phyloP scores from a whole-genome alignment of 371 early-diverging fungal species.

The Synchytrium microbalum region DNA sequence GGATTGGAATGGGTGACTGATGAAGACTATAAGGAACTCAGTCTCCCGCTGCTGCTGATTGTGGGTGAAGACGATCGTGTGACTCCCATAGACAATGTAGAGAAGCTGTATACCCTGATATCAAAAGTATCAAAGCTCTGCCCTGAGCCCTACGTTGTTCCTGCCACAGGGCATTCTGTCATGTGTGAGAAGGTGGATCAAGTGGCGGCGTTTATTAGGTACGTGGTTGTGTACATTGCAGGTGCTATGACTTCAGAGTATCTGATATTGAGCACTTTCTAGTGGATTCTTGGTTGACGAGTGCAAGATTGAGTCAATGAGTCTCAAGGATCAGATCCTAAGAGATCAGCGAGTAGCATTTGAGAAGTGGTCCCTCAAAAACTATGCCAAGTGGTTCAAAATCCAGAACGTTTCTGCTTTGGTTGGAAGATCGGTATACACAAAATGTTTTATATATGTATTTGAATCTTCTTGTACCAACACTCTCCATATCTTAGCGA shows the following conservation, averaged over 20 bases:
- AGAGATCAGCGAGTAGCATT: slow-evolving; percentile 35
- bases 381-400: slow-evolving; percentile 54
- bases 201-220: slow-evolving; percentile 54
- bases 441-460: too few relatives aligned
- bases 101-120: too few relatives aligned
- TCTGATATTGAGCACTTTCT: not conserved
- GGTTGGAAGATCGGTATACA: too few relatives aligned
- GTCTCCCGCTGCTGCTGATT: slow-evolving; percentile 47
- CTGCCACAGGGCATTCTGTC: slow-evolving; percentile 54
- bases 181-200: slow-evolving; percentile 60
- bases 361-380: too few relatives aligned
- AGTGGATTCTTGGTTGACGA: too few relatives aligned
- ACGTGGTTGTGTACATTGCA: not conserved
- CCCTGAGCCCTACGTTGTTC: slow-evolving; percentile 48
- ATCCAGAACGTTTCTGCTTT: slow-evolving; percentile 19
- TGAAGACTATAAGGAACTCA: slow-evolving; percentile 40
- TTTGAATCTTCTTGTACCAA: slow-evolving; percentile 17
- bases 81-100: too few relatives aligned
- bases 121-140: slow-evolving; percentile 13
- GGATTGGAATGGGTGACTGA: slow-evolving; percentile 40
- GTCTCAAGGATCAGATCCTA: too few relatives aligned
- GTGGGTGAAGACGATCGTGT: slow-evolving; percentile 48
- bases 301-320: too few relatives aligned
- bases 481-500: slow-evolving; percentile 2
- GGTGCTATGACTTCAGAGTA: not conserved